A percentile compares a stretch with the other conserved stretches of the same genome.
Evolutionary conservation across 371 early-diverging fungal genomes (phyloP).

Genomic region (Syncephalastrum contaminatum): DNA sequence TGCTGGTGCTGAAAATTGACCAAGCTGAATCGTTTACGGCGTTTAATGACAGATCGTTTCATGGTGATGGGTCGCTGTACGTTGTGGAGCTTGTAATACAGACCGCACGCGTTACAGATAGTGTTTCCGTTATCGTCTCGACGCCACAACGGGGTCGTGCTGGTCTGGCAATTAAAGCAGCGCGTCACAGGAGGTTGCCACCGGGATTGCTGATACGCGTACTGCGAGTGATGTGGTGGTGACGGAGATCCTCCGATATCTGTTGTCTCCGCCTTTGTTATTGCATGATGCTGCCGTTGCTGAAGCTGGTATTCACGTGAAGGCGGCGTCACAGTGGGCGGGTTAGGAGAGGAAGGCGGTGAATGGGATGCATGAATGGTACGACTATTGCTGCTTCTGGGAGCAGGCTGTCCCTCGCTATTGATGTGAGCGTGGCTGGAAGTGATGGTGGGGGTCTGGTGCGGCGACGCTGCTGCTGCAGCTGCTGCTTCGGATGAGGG

Average conservation of each 20-base stretch:
- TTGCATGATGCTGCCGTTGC: constrained; percentile 7
- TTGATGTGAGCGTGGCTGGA: not conserved
- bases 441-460: not conserved
- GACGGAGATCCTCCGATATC: no score
- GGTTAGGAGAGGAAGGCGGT: not conserved
- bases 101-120: constrained; percentile 87
- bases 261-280: constrained; percentile 14
- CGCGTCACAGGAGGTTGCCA: constrained; percentile 22
- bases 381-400: no score
- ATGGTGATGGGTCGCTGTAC: constrained; percentile 73
- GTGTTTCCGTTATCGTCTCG: constrained; percentile 73
- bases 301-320: not conserved
- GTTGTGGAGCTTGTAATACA: constrained; percentile 81
- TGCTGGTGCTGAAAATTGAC: constrained; percentile 18
- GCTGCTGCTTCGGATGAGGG: not conserved
- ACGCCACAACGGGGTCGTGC: constrained; percentile 89
- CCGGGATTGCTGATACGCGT: constrained; percentile 8
- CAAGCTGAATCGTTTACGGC: constrained; percentile 66
- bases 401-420: no score
- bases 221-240: no score
- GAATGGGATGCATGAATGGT: no score
- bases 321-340: not conserved
- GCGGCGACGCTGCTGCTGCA: not conserved
- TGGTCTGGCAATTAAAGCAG: constrained; percentile 81
- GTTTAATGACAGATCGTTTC: constrained; percentile 80